Percentiles rank a stretch among this genome's conserved stretches.
phyloP scores from a whole-genome alignment of 805 yeast genomes.

The Dipodascopsis uninucleata region DNA sequence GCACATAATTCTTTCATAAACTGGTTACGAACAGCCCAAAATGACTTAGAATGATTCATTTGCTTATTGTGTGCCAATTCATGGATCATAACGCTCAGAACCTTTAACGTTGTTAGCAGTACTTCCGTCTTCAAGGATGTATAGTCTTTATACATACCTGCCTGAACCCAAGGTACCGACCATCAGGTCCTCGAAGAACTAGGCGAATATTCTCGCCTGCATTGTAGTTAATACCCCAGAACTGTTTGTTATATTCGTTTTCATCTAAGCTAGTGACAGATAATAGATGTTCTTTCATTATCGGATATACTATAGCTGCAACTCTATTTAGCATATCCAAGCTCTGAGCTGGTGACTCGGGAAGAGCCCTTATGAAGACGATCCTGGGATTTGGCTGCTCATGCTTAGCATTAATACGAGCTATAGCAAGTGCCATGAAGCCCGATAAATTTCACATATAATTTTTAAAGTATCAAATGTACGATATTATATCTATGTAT shows the following conservation, averaged over 20 bases:
- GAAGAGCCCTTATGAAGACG: conserved; percentile 24
- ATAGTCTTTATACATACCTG: conserved; percentile 10
- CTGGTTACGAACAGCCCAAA: conserved; percentile 23
- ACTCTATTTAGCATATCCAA: conserved; percentile 23
- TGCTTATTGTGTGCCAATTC: conserved; percentile 29
- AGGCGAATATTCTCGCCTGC: conserved; percentile 26
- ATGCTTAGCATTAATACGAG: conserved; percentile 16
- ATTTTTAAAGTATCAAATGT: too few relatives aligned
- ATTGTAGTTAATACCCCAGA: conserved; percentile 30
- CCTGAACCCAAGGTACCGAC: conserved; percentile 16
- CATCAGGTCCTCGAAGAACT: conserved; percentile 26
- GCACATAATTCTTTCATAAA: conserved; percentile 22
- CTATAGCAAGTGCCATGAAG: conserved; percentile 22
- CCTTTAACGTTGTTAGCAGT: conserved; percentile 6
- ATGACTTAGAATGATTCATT: conserved; percentile 26
- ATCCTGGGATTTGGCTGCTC: conserved; percentile 26
- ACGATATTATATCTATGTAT: too few relatives aligned
- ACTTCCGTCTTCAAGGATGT: background rate
- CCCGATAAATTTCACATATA: too few relatives aligned
- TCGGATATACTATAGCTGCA: conserved; percentile 29
- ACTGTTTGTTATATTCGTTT: conserved; percentile 17
- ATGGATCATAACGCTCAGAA: conserved; percentile 28
- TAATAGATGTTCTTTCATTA: conserved; percentile 25
- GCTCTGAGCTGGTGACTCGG: conserved; percentile 20
- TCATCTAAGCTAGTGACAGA: conserved; percentile 27